Evolutionary conservation across 805 yeast species (phyloP), one percentile per base, ranked within the genome.

Genomic region (Saturnispora dispora): DNA sequence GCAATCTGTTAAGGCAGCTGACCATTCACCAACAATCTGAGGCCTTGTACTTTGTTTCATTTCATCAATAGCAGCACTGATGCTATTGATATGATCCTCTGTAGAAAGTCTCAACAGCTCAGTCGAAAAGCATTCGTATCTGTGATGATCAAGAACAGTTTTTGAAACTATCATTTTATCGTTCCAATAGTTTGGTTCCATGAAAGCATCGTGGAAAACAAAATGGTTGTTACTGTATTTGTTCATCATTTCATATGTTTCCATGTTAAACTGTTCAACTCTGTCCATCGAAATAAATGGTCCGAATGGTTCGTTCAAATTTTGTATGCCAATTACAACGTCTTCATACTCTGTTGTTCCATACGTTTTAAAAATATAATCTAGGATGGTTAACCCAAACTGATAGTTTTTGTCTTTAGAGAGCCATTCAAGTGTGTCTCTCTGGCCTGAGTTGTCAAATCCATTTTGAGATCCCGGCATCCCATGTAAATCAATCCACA

Each of bases 381-480:
- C 60, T 63, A 83, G 69, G 1, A 78, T 78, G 15, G 75, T 66
- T 50, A 74, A 64, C 2, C 88, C 78, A 35, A 78, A 56, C 18
- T 73, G 66, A 39, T 73, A 68, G 53, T 81, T 74, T 45, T 67
- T 63, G 18, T 71, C 71, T 0, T 55, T 48, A 3, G 39, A 27
- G 49, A 68, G 69, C 81, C 81, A 78, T 3, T 66, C 66, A n/a
- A 72, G 57, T 17, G 63, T 60, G 48, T 73, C 79, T 60, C 96
- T 77, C 55, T 78, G 70, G 27, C 98, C 98, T 8, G 96, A 87
- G 72, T 90, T 90, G 68, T 90, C 98, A 62, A 88, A 91, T 13
- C 97, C 97, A 65, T 90, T 90, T 67, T 90, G 98, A 22, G 96
- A 85, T 22, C 96, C 97, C 33, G 96, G 95, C n/a, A 85, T 95